A percentile compares a stretch with the other conserved stretches of the same genome.
phyloP scores from a whole-genome alignment of 1,284 basidiomycete species.

The Ceratobasidium sp. region DNA sequence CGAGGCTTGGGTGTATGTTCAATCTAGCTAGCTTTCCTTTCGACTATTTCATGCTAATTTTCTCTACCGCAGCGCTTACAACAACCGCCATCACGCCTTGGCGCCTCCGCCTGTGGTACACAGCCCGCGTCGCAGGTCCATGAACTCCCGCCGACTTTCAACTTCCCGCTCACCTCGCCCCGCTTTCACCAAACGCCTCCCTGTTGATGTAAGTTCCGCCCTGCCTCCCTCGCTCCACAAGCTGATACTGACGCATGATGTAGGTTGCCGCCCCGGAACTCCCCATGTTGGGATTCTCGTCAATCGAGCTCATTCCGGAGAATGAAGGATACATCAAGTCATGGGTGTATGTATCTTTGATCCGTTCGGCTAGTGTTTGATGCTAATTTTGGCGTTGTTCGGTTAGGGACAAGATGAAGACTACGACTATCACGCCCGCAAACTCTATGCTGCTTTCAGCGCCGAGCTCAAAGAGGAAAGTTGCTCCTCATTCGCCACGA shows the following conservation, averaged over 20 bases:
- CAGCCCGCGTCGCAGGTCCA: constrained; percentile 2
- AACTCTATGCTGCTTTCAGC: constrained; percentile 19
- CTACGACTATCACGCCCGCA: constrained; percentile 16
- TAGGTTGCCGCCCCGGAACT: constrained; percentile 19
- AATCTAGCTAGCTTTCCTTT: neutral
- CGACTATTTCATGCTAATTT: neutral
- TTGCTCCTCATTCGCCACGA: neutral
- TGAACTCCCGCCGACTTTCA: neutral
- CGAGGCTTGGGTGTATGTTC: constrained; percentile 20
- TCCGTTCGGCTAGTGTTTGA: neutral
- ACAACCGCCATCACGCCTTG: neutral
- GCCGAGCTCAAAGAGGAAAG: neutral
- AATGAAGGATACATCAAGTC: constrained; percentile 6
- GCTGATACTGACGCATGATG: neutral
- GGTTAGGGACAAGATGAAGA: constrained; percentile 30
- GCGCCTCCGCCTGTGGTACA: neutral
- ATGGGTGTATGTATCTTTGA: constrained; percentile 19
- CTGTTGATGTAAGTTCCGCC: constrained; percentile 17
- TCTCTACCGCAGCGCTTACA: neutral
- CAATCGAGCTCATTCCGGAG: constrained; percentile 8
- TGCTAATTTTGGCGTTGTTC: neutral
- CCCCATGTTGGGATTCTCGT: constrained; percentile 31
- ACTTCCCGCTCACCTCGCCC: constrained; percentile 21
- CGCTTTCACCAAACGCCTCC: constrained; percentile 7
- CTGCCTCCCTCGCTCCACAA: neutral